Conservation (phyloP, 306 rosid genomes). For the Vigna nakashimae region DNA sequence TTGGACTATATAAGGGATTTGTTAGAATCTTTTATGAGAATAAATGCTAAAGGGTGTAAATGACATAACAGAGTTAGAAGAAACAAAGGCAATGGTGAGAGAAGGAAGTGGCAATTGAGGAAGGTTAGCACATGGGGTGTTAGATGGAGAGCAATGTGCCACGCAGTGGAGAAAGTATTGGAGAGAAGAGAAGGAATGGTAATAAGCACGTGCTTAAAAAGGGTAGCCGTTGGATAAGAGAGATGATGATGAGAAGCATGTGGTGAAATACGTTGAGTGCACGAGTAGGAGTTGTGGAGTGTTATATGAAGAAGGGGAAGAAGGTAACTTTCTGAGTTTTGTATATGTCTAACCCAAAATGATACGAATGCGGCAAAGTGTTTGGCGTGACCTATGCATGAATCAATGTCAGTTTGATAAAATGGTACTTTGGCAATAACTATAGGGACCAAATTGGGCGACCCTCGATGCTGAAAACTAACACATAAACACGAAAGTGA, state of each 20-base stretch:
- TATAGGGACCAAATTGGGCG: conserved; percentile 42
- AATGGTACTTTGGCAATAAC: conserved; percentile 48
- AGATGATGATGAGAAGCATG: conserved; percentile 29
- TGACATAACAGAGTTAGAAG: conserved; percentile 30
- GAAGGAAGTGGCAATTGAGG: conserved; percentile 37
- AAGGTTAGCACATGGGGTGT: conserved; percentile 50
- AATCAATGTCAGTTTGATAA: conserved; percentile 49
- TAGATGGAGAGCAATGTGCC: conserved; percentile 33
- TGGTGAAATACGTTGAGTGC: conserved; percentile 47
- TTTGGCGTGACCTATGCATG: conserved; percentile 45
- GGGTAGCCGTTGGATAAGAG: conserved; percentile 37
- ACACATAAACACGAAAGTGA: conserved; percentile 29
- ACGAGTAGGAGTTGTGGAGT: conserved; percentile 41
- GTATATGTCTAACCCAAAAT: conserved; percentile 52
- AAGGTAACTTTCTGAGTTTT: conserved; percentile 48
- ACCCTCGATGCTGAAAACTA: conserved; percentile 35
- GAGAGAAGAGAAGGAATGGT: conserved; percentile 28
- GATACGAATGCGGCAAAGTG: conserved; percentile 47
- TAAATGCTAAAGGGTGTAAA: conserved; percentile 52
- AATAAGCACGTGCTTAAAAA: conserved; percentile 45
- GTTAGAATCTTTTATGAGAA: conserved; percentile 40
- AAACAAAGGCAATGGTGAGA: conserved; percentile 33
- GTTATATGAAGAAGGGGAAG: conserved; percentile 27
- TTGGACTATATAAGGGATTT: conserved; percentile 10
- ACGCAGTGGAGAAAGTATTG: conserved; percentile 15